Base-by-base conservation (phyloP, 306 rosid genomes). In the Rubus parviflorus region DNA sequence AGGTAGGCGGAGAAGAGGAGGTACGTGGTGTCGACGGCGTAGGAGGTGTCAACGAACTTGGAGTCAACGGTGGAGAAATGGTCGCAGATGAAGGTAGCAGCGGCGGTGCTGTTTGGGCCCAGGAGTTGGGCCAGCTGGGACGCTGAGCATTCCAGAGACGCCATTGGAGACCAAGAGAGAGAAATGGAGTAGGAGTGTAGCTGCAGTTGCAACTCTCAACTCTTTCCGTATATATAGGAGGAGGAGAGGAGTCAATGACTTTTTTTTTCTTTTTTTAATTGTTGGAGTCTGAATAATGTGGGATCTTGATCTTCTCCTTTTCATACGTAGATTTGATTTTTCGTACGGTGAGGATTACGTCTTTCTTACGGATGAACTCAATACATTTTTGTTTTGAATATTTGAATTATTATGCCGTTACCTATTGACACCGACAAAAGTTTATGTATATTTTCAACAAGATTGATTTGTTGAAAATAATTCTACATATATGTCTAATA, bases 1-100 rank as follows among this genome's bases (percentile, higher is more conserved):
- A 94, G 94, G 79, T 94, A 94, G 11, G 97, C 91, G 7, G 98
- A 94, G 85, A 92, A 94, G 72, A 94, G 90, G 23, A 94, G 98
- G 82, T 89, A 94, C 0, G 97, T 92, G 74, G 53, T 86, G 81
- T 94, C 97, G 0, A 94, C 46, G 8, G 97, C 97, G 48, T 12
- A 81, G 23, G 61, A 0, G 10, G 93, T 88, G 83, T 92, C 97
- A 1, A 8, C 0, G 87, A 87, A 86, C 1, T 49, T 87, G 66
- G 20, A 9, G 11, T 67, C 17, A 11, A 90, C 87, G 38, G 68
- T 79, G 56, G 77, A 0, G 70, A 94, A 85, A 2, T 78, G 87
- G 11, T 25, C n/a, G 79, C 98, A 94, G 75, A 94, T 90, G 67
- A 81, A 72, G 41, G 3, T 0, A 0, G 97, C 98, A 9, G 96